A percentile compares a stretch with the other conserved stretches of the same genome.
Evolutionary conservation across 202 grass and related monocot genomes (phyloP).

Genomic region (Musa balbisiana): DNA sequence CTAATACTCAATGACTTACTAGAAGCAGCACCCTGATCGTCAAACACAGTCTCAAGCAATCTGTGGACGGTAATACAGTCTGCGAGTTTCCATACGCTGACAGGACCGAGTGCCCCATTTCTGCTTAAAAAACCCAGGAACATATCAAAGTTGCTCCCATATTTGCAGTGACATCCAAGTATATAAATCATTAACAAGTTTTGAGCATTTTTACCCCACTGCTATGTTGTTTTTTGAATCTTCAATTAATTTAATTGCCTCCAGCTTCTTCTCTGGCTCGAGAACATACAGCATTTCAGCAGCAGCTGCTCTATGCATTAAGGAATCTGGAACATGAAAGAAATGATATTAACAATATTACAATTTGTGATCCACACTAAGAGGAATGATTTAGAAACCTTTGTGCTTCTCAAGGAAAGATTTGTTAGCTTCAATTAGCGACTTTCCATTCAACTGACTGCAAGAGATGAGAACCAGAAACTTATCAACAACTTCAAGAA

Average conservation of each 20-base stretch:
- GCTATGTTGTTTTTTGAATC: constrained; percentile 67
- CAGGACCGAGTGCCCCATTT: constrained; percentile 38
- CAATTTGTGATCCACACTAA: neutral
- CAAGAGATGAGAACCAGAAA: constrained; percentile 13
- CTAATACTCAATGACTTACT: constrained; percentile 42
- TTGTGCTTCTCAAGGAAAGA: constrained; percentile 78
- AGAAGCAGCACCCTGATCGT: constrained; percentile 49
- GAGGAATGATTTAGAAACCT: constrained; percentile 32
- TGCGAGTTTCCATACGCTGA: constrained; percentile 61
- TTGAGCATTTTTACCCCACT: constrained; percentile 47
- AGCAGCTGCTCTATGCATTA: constrained; percentile 77
- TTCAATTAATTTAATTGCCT: constrained; percentile 93
- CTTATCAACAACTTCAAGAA: neutral
- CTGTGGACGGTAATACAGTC: constrained; percentile 88
- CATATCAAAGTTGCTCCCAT: neutral
- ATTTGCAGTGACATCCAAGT: neutral
- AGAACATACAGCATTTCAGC: constrained; percentile 93
- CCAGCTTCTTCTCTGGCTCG: constrained; percentile 68
- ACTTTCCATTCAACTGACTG: constrained; percentile 84
- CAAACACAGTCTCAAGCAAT: constrained; percentile 62
- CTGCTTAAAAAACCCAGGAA: constrained; percentile 33
- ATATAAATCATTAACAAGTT: neutral
- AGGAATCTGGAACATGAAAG: constrained; percentile 43
- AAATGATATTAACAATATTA: neutral
- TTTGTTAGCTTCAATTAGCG: constrained; percentile 83